These are phyloP conservation scores for Wallacemonas rigidus DNA, from an alignment of 208 protist species.

Conservation along the genomic window DNA sequence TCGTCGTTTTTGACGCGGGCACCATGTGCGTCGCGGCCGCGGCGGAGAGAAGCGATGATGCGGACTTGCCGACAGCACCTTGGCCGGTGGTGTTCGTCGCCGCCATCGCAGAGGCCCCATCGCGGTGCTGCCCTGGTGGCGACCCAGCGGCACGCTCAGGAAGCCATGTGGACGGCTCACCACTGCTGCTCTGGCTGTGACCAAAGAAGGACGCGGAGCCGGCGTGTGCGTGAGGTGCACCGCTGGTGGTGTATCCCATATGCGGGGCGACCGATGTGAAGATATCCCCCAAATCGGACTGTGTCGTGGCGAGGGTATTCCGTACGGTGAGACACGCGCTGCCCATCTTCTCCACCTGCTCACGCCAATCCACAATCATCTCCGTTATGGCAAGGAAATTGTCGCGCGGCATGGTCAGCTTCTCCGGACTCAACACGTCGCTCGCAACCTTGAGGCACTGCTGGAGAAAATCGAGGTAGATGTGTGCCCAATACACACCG, in stretches of 20 bases:
- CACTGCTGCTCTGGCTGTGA: too few relatives aligned
- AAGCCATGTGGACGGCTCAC: too few relatives aligned
- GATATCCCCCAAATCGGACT: conserved; percentile 11
- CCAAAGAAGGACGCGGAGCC: not conserved
- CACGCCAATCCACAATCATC: conserved; percentile 45
- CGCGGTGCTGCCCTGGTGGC: too few relatives aligned
- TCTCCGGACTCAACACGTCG: conserved; percentile 33
- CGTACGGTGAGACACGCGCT: not conserved
- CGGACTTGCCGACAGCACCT: too few relatives aligned
- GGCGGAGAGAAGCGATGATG: too few relatives aligned
- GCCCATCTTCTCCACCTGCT: conserved; percentile 34
- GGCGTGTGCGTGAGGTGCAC: not conserved
- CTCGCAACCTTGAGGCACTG: conserved; percentile 40
- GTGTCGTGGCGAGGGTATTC: not conserved
- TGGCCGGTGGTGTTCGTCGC: too few relatives aligned
- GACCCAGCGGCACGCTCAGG: too few relatives aligned
- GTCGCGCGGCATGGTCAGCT: conserved; percentile 26
- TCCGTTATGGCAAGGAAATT: conserved; percentile 55
- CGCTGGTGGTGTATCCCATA: not conserved
- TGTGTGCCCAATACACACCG: conserved; percentile 50
- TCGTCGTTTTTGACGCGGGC: not conserved
- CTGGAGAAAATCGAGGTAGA: conserved; percentile 40
- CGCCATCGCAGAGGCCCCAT: too few relatives aligned
- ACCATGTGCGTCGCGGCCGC: not conserved
- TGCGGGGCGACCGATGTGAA: not conserved